These are phyloP conservation scores for Suillus brevipes DNA, from an alignment of 768 basidiomycete genomes.

Conservation along the genomic window DNA sequence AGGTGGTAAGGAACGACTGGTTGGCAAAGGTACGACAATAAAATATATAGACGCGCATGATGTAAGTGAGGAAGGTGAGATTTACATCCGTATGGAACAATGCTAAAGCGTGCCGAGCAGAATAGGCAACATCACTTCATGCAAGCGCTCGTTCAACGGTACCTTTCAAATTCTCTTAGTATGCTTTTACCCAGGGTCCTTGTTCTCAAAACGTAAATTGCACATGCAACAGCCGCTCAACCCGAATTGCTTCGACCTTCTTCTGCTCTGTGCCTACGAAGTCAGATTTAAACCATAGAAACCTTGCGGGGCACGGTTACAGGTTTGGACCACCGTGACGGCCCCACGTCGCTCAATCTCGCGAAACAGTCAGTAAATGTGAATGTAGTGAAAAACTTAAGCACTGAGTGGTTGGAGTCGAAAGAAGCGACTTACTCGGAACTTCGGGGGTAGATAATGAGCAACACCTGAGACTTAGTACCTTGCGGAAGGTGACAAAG, in stretches of 20 bases:
- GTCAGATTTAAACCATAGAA: background rate
- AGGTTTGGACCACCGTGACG: background rate
- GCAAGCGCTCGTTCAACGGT: background rate
- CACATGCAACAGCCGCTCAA: background rate
- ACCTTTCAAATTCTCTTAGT: background rate
- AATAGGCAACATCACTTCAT: background rate
- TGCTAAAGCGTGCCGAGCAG: slow-evolving; percentile 9
- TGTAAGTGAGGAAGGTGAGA: slow-evolving; percentile 1
- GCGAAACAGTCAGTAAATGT: background rate
- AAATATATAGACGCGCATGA: slow-evolving; percentile 7
- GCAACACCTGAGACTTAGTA: background rate
- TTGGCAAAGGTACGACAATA: slow-evolving; percentile 9
- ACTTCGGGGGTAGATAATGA: background rate
- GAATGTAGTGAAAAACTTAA: background rate
- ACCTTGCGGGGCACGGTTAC: background rate
- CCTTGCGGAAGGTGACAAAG: background rate
- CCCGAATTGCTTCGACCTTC: background rate
- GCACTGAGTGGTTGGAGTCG: background rate
- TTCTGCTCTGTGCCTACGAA: background rate
- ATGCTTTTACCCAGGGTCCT: slow-evolving; percentile 17
- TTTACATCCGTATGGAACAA: slow-evolving; percentile 18
- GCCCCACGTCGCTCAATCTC: background rate
- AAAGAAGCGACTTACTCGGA: too few relatives aligned
- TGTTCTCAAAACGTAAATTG: slow-evolving; percentile 21
- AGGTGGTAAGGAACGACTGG: slow-evolving; percentile 14